Conservation (phyloP, 495 filamentous ascomycete genomes). For the Tuber brumale region DNA sequence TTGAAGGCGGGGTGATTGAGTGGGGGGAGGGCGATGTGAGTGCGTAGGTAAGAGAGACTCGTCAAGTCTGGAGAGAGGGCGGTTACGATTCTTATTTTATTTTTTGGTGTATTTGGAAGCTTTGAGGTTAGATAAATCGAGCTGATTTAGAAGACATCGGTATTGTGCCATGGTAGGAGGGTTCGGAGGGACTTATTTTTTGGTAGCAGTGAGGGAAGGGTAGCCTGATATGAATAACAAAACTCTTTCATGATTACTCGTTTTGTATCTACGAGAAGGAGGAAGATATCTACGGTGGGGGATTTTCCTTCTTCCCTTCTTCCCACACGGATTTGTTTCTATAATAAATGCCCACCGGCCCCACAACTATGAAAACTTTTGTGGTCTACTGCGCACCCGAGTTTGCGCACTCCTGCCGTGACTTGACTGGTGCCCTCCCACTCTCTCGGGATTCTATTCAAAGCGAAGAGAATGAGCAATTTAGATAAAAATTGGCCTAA, state of each 20-base stretch:
- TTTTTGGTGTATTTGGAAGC: neutral
- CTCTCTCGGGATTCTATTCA: neutral
- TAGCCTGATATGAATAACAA: neutral
- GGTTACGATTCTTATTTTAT: neutral
- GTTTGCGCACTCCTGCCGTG: neutral
- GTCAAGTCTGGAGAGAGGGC: neutral
- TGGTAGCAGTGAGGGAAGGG: neutral
- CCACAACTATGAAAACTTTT: too few species aligned
- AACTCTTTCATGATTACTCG: too few species aligned
- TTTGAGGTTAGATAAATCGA: neutral
- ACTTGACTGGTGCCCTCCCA: neutral
- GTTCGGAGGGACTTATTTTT: neutral
- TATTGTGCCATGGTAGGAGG: neutral
- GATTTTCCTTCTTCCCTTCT: neutral
- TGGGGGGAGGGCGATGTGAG: neutral
- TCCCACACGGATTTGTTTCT: neutral
- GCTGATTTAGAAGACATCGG: too few species aligned
- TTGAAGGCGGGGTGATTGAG: neutral
- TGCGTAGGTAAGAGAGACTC: neutral
- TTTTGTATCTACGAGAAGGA: neutral
- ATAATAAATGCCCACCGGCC: neutral
- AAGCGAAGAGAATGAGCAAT: neutral
- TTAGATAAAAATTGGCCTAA: neutral
- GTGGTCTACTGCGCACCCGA: neutral
- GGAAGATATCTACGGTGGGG: neutral